These are phyloP conservation scores for Toxoplasma gondii DNA, from an alignment of 169 alveolate species.

Conservation along the genomic window DNA sequence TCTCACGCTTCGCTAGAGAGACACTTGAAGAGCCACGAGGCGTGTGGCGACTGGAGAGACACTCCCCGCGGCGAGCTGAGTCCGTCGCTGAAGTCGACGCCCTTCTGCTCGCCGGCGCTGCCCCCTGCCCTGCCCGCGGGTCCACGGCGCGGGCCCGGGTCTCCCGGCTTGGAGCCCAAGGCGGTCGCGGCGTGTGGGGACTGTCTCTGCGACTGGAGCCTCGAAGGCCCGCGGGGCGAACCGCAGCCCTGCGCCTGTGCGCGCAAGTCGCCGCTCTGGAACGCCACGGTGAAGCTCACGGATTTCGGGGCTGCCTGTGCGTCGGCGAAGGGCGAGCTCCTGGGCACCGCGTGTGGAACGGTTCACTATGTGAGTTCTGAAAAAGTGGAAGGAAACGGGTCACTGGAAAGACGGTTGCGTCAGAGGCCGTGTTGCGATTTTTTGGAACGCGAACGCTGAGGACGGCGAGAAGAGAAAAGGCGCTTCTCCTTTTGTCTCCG, in stretches of 20 bases:
- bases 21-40: too few relatives aligned
- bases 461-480: too few relatives aligned
- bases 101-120: too few relatives aligned
- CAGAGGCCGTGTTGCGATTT: not conserved
- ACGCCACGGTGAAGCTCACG: slow-evolving; percentile 38
- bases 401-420: not conserved
- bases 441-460: not conserved
- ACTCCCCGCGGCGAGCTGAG: too few relatives aligned
- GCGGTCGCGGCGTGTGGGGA: not conserved
- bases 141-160: too few relatives aligned
- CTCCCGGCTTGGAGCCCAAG: too few relatives aligned
- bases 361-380: slow-evolving; percentile 45
- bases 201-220: not conserved
- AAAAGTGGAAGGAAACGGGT: not conserved
- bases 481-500: too few relatives aligned
- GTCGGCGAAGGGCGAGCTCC: slow-evolving; percentile 50
- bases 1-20: not conserved
- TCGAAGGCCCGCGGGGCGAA: too few relatives aligned
- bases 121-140: too few relatives aligned
- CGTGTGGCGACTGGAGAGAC: not conserved
- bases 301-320: slow-evolving; percentile 66
- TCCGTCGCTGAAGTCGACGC: too few relatives aligned
- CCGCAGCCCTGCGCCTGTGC: not conserved
- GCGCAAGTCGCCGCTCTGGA: not conserved
- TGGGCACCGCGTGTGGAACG: slow-evolving; percentile 66